These are phyloP conservation scores for Drechslerella stenobrocha DNA, from an alignment of 2,329 filamentous ascomycete species.

Conservation along the genomic window DNA sequence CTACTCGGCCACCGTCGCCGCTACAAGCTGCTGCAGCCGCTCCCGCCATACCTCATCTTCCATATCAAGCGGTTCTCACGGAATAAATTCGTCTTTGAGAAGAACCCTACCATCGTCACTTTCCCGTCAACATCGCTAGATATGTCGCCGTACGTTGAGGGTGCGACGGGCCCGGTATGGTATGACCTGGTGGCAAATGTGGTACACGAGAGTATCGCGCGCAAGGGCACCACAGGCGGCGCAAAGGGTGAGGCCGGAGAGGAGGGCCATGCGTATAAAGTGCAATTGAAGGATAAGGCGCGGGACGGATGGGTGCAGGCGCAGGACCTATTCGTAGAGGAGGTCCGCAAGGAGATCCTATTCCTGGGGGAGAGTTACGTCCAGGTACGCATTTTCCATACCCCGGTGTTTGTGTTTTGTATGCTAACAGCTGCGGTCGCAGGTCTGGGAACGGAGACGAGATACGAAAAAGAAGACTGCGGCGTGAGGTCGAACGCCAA, in stretches of 20 bases:
- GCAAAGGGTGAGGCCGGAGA: conserved; percentile 79
- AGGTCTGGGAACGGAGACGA: conserved; percentile 46
- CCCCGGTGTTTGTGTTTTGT: no score
- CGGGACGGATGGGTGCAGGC: conserved; percentile 87
- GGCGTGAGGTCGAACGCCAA: background rate
- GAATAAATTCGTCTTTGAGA: conserved; percentile 94
- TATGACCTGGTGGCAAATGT: conserved; percentile 97
- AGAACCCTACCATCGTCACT: conserved; percentile 97
- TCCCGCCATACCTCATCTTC: conserved; percentile 88
- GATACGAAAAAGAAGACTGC: conserved; percentile 36
- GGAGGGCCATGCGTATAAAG: conserved; percentile 87
- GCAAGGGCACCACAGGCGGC: conserved; percentile 63
- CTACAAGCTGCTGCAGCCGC: conserved; percentile 83
- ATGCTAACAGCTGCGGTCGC: conserved; percentile 8
- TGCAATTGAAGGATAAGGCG: conserved; percentile 80
- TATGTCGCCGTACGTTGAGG: conserved; percentile 87
- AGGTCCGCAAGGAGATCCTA: conserved; percentile 81
- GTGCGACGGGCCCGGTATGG: conserved; percentile 78
- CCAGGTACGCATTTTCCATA: conserved; percentile 69
- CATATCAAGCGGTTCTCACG: conserved; percentile 96
- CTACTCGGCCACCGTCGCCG: conserved; percentile 84
- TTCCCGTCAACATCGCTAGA: conserved; percentile 86
- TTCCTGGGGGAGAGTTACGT: conserved; percentile 93
- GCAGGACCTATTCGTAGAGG: conserved; percentile 91
- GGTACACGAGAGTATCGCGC: conserved; percentile 67